A percentile compares a stretch with the other conserved stretches of the same genome.
These are phyloP conservation scores for Ramalina intermedia DNA, from an alignment of 495 filamentous ascomycete species.

Conservation along the genomic window DNA sequence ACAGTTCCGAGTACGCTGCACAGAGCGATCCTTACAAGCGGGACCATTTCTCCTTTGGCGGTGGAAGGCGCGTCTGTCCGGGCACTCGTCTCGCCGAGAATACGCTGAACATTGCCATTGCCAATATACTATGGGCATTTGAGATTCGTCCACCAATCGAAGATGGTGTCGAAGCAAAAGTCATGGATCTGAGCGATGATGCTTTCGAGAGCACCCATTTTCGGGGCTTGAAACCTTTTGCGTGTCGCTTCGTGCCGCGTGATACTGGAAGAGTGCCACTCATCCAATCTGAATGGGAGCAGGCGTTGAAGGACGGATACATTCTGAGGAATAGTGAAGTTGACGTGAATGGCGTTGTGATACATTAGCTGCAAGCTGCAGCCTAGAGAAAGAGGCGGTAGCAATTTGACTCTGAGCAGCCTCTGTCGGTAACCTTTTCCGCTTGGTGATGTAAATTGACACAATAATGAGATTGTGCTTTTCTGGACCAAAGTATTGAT, in stretches of 20 bases:
- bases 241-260: not conserved
- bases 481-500: too few relatives aligned
- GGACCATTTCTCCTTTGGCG: conserved; percentile 21
- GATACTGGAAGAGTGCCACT: not conserved
- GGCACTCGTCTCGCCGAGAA: conserved; percentile 19
- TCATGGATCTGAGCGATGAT: conserved; percentile 3
- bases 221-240: conserved; percentile 1
- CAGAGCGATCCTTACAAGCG: conserved; percentile 3
- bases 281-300: not conserved
- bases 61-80: conserved; percentile 22
- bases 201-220: not conserved
- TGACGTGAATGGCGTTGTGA: not conserved
- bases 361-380: not conserved
- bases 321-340: conserved; percentile 21
- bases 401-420: too few relatives aligned
- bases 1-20: not conserved
- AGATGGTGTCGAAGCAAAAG: not conserved
- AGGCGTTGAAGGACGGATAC: not conserved
- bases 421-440: too few relatives aligned
- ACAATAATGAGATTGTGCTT: too few relatives aligned
- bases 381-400: too few relatives aligned
- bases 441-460: too few relatives aligned
- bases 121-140: conserved; percentile 3
- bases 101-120: conserved; percentile 15
- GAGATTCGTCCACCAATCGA: not conserved